A percentile compares a stretch with the other conserved stretches of the same genome.
Evolutionary conservation across 768 basidiomycete species (phyloP).

Genomic region (Mycena belliarum): DNA sequence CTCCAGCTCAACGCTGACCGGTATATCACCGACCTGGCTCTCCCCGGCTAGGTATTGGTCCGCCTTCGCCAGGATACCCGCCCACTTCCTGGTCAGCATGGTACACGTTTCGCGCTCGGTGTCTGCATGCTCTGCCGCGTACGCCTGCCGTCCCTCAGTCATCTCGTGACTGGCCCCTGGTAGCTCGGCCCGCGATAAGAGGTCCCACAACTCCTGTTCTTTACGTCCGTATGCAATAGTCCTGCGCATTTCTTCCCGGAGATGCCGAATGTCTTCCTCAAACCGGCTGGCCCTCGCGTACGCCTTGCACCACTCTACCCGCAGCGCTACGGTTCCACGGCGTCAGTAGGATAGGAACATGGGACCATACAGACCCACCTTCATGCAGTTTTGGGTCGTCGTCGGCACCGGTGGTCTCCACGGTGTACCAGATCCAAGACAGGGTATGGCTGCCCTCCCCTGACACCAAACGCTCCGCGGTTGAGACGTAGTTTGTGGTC

Average conservation of each 20-base stretch:
- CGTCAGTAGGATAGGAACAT: no score
- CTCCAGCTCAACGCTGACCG: no score
- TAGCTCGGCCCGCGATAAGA: neutral
- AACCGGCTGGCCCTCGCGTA: slow-evolving; percentile 12
- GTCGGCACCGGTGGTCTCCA: neutral
- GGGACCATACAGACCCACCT: neutral
- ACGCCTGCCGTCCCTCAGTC: neutral
- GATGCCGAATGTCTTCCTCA: slow-evolving; percentile 17
- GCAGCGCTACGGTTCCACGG: neutral
- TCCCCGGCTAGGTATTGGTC: no score
- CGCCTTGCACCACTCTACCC: neutral
- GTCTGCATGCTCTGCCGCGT: neutral
- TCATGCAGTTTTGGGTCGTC: neutral
- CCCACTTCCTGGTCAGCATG: no score
- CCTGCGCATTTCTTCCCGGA: slow-evolving; percentile 24
- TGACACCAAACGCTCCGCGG: neutral
- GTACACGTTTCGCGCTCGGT: neutral
- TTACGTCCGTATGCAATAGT: neutral
- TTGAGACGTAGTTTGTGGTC: neutral
- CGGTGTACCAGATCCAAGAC: slow-evolving; percentile 3
- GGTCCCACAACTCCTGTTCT: neutral
- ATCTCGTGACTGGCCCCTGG: neutral
- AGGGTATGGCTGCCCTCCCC: neutral
- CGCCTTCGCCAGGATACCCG: no score
- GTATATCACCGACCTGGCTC: no score